Conservation (phyloP, 305 asterid genomes). For the Fraxinus sp. region DNA sequence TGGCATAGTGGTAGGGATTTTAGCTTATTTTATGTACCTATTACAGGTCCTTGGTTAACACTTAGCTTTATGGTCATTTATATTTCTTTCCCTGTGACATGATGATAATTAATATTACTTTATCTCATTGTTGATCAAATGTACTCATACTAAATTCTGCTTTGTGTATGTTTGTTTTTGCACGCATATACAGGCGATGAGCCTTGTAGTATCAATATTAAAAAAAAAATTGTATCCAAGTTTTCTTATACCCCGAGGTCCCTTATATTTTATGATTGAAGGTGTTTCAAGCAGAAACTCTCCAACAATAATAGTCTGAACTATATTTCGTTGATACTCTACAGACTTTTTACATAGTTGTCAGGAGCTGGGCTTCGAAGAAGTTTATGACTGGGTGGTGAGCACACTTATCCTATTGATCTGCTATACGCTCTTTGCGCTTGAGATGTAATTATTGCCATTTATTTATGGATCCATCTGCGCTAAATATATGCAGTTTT, state of each 20-base stretch:
- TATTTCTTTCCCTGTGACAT: background rate
- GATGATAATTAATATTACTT: background rate
- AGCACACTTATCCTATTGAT: background rate
- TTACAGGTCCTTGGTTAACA: background rate
- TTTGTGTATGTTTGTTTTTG: background rate
- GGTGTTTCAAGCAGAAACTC: background rate
- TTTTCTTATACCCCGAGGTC: background rate
- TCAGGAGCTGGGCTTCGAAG: slow-evolving; percentile 61
- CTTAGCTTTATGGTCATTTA: background rate
- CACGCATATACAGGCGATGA: background rate
- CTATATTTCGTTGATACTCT: background rate
- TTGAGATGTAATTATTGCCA: background rate
- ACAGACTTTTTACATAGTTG: slow-evolving; percentile 53
- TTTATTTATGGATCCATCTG: background rate
- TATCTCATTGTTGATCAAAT: no score
- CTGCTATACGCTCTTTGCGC: background rate
- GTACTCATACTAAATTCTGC: background rate
- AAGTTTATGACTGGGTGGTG: slow-evolving; percentile 62
- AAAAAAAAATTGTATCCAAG: background rate
- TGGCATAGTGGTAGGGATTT: background rate
- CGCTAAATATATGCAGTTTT: background rate
- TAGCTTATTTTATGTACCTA: background rate
- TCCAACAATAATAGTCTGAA: slow-evolving; percentile 11
- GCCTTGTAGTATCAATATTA: background rate
- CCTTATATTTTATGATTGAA: background rate